phyloP scores from a whole-genome alignment of 192 early-diverging fungal species.

The Paraglomus brasilianum region DNA sequence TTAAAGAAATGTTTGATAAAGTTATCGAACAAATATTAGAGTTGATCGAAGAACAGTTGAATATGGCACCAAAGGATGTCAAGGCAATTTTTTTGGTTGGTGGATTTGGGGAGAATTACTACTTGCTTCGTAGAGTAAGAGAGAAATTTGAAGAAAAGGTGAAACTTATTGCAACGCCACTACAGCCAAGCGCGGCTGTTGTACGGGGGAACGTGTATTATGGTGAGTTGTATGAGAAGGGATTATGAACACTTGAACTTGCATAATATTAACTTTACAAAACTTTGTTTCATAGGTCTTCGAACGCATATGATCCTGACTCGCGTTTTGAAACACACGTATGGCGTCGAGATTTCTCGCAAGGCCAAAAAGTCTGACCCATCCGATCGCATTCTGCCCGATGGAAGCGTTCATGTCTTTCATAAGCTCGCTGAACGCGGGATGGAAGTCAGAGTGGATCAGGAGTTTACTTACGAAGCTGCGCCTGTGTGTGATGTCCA shows the following conservation, averaged over 20 bases:
- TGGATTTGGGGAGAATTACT: constrained; percentile 45
- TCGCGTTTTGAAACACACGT: neutral
- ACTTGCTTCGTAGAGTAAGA: constrained; percentile 45
- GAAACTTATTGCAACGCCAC: constrained; percentile 45
- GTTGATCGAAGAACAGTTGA: constrained; percentile 51
- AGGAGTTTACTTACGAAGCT: neutral
- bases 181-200: constrained; percentile 48
- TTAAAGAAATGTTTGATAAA: constrained; percentile 53
- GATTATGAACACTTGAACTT: no score
- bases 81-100: constrained; percentile 48
- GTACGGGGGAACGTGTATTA: constrained; percentile 47
- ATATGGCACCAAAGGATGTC: constrained; percentile 38
- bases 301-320: neutral
- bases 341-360: neutral
- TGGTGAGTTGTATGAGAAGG: no score
- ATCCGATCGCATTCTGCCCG: neutral
- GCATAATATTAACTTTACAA: no score
- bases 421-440: neutral
- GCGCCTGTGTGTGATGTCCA: constrained; percentile 5
- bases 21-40: constrained; percentile 51
- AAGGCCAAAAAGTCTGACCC: neutral
- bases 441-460: constrained; percentile 5
- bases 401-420: constrained; percentile 14
- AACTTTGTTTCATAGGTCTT: no score
- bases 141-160: constrained; percentile 43